These are phyloP conservation scores for Ascosphaera apis DNA, from an alignment of 2,329 filamentous ascomycete genomes.

Conservation along the genomic window DNA sequence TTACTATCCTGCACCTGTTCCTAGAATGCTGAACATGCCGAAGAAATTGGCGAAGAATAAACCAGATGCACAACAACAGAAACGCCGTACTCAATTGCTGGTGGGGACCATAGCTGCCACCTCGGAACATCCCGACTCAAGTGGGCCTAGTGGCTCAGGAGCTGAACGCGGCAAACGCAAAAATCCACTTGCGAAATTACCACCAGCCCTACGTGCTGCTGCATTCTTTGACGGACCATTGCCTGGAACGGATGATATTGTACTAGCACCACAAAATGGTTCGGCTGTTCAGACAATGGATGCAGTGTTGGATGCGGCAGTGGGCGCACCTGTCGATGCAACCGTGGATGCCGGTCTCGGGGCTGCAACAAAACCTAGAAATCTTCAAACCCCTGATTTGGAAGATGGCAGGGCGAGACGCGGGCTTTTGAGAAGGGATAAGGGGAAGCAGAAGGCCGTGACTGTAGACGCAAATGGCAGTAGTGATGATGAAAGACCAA, in stretches of 20 bases:
- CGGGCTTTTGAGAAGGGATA: conserved; percentile 3
- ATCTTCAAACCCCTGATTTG: conserved; percentile 7
- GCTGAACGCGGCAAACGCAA: conserved; percentile 9
- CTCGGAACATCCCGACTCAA: background rate
- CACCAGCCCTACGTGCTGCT: conserved; percentile 71
- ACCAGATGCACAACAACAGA: conserved; percentile 38
- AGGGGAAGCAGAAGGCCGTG: conserved; percentile 4
- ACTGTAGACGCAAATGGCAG: conserved; percentile 4
- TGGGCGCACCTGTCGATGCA: conserved; percentile 64
- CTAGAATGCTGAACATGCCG: conserved; percentile 77
- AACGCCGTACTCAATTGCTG: conserved; percentile 51
- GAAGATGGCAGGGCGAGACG: conserved; percentile 10
- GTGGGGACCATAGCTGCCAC: background rate
- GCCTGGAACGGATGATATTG: conserved; percentile 29
- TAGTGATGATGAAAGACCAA: conserved; percentile 8
- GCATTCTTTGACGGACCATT: conserved; percentile 62
- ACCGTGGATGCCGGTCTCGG: conserved; percentile 29
- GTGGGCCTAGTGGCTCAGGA: background rate
- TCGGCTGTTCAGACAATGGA: conserved; percentile 80
- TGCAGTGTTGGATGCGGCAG: conserved; percentile 75
- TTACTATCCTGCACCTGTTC: conserved; percentile 86
- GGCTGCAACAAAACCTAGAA: conserved; percentile 6
- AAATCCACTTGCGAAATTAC: conserved; percentile 31
- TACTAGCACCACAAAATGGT: conserved; percentile 31
- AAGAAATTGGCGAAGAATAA: conserved; percentile 61